These are phyloP conservation scores for Colletotrichum incanum DNA, from an alignment of 2,329 filamentous ascomycete genomes.

Conservation along the genomic window DNA sequence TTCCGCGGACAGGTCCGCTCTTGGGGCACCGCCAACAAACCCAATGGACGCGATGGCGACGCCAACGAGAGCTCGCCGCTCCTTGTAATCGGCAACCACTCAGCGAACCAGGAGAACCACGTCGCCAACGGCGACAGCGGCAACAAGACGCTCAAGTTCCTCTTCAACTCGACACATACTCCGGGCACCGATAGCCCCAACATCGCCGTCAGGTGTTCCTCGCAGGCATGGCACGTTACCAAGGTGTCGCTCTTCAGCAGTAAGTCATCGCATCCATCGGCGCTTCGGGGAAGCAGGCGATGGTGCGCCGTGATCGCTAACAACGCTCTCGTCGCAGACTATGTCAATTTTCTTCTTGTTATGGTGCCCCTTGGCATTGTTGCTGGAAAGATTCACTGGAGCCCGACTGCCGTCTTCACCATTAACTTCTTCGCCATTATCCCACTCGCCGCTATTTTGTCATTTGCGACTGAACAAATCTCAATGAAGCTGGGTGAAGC, in stretches of 20 bases:
- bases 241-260: constrained; percentile 74
- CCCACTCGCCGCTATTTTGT: constrained; percentile 80
- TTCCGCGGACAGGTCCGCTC: constrained; percentile 47
- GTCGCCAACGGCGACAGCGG: constrained; percentile 43
- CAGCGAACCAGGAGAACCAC: constrained; percentile 41
- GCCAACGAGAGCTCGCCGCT: constrained; percentile 60
- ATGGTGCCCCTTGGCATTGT: constrained; percentile 82
- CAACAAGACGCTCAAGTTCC: constrained; percentile 57
- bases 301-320: constrained; percentile 13
- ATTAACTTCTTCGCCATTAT: constrained; percentile 89
- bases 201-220: constrained; percentile 60
- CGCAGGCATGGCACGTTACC: constrained; percentile 68
- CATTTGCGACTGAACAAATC: constrained; percentile 85
- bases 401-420: constrained; percentile 78
- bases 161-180: constrained; percentile 66
- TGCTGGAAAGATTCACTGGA: constrained; percentile 74
- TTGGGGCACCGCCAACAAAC: constrained; percentile 46
- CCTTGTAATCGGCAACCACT: constrained; percentile 53
- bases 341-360: constrained; percentile 80
- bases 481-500: constrained; percentile 81
- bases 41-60: constrained; percentile 42
- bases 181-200: constrained; percentile 68
- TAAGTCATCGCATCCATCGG: constrained; percentile 55
- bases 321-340: constrained; percentile 57
- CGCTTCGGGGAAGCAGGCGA: neutral